Base-by-base conservation (phyloP, 2,329 filamentous ascomycete genomes). In the Beauveria sp. region DNA sequence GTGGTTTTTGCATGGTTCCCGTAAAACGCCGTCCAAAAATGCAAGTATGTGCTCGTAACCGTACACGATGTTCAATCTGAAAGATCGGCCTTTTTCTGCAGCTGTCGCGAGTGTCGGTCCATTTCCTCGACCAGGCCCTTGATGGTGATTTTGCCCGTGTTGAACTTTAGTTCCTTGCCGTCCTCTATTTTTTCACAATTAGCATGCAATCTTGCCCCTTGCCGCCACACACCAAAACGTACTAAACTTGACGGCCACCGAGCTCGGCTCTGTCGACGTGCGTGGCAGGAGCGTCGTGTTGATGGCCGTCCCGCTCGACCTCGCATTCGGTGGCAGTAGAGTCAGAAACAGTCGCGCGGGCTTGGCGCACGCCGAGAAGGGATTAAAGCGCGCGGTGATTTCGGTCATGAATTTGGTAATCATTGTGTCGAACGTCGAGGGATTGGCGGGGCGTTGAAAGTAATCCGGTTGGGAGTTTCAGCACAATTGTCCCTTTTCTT, bases 331-430 rank as follows among this genome's bases (percentile, higher is more conserved):
- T 10, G 93, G 91, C 37, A 99, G 85, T 65, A 89, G 82, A 37
- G 90, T 88, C 67, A 97, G 90, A 76, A 97, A 94, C 56, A 96
- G 82, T 48, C 94, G 88, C 44, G 91, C 92, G 26, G 92, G 88
- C 71, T 91, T 92, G 64, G 91, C 87, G 72, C 83, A 81, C 26
- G 83, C 77, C 30, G 86, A 89, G 83, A 97, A 97, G 44, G 94
- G 93, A 77, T 96, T 96, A 85, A 97, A 97, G 73, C 85, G 86
- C 66, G 91, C 88, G 69, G 83, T 86, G 69, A 97, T 86, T 73
- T 91, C 85, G 73, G 92, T 93, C 74, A 96, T 84, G 79, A 91
- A 94, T 72, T 87, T 86, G 63, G 90, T 93, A 64, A 94, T 90
- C 91, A 94, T 94, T 56, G 73, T 80, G 71, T 63, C 40, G 12